Evolutionary conservation across 371 early-diverging fungal species (phyloP).

Genomic region (Apophysomyces elegans): DNA sequence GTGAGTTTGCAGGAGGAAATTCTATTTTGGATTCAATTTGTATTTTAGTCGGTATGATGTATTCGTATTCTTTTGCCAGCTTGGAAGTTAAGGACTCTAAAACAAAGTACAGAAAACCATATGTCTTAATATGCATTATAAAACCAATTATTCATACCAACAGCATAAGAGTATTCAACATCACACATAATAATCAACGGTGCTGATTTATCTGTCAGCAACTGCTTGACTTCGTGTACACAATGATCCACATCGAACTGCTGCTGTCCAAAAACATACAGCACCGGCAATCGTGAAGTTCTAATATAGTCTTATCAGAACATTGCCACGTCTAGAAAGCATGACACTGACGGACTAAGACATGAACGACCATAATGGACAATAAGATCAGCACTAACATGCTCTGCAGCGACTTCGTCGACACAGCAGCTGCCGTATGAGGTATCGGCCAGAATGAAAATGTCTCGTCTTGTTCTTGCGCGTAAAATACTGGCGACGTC

Average conservation of each 20-base stretch:
- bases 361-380: constrained; percentile 95
- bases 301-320: constrained; percentile 29
- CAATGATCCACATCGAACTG: constrained; percentile 67
- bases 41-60: constrained; percentile 54
- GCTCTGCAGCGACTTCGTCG: constrained; percentile 94
- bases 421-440: constrained; percentile 97
- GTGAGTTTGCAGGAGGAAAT: constrained; percentile 17
- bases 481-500: constrained; percentile 59
- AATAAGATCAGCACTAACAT: constrained; percentile 80
- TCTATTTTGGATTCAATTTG: constrained; percentile 57
- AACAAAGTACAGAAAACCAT: not conserved
- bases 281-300: constrained; percentile 79
- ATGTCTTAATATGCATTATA: not conserved
- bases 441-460: constrained; percentile 91
- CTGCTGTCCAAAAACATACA: constrained; percentile 85
- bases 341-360: constrained; percentile 71
- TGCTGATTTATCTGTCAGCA: constrained; percentile 41
- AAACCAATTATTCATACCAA: constrained; percentile 39
- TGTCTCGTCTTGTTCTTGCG: constrained; percentile 43
- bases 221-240: constrained; percentile 42
- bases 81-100: constrained; percentile 24
- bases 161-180: constrained; percentile 70
- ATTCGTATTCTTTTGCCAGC: constrained; percentile 31
- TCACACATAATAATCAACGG: constrained; percentile 77
- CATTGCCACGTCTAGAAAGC: not conserved